phyloP scores from a whole-genome alignment of 1,139 yeast genomes.

The Hansenula lynferdii region DNA sequence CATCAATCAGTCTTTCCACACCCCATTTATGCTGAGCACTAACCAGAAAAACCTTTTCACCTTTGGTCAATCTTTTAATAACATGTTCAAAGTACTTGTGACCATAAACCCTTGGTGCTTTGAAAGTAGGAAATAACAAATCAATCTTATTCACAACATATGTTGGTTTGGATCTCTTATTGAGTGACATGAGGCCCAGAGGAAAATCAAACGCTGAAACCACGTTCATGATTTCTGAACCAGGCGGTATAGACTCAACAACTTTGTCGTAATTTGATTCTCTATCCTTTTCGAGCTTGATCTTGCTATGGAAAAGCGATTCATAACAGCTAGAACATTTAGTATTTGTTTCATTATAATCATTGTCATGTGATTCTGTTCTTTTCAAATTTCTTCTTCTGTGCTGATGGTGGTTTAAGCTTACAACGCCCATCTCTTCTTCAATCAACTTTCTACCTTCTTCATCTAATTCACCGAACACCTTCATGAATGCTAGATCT shows the following conservation, averaged over 20 bases:
- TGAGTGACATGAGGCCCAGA: constrained; percentile 39
- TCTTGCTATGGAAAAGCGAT: constrained; percentile 39
- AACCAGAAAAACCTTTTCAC: constrained; percentile 7
- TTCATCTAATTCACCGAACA: constrained; percentile 18
- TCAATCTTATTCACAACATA: constrained; percentile 61
- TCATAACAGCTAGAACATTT: constrained; percentile 54
- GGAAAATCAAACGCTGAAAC: constrained; percentile 72
- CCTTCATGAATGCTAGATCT: constrained; percentile 15
- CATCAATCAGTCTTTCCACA: constrained; percentile 7
- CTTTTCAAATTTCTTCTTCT: neutral
- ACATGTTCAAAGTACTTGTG: constrained; percentile 41
- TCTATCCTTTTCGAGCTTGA: constrained; percentile 32
- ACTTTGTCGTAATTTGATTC: constrained; percentile 33
- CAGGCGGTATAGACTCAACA: constrained; percentile 39
- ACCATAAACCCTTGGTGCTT: constrained; percentile 33
- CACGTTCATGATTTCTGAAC: constrained; percentile 53
- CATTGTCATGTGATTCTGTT: constrained; percentile 5
- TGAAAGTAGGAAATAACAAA: constrained; percentile 36
- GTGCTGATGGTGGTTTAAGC: neutral
- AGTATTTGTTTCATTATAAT: constrained; percentile 8
- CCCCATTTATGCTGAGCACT: constrained; percentile 22
- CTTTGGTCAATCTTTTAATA: constrained; percentile 17
- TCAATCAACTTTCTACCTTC: constrained; percentile 16
- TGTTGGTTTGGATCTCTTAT: constrained; percentile 34
- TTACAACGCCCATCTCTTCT: constrained; percentile 1